Percentiles rank a stretch among this genome's conserved stretches.
Conservation (phyloP, 371 early-diverging fungal species). For the Sporodiniella umbellata region DNA sequence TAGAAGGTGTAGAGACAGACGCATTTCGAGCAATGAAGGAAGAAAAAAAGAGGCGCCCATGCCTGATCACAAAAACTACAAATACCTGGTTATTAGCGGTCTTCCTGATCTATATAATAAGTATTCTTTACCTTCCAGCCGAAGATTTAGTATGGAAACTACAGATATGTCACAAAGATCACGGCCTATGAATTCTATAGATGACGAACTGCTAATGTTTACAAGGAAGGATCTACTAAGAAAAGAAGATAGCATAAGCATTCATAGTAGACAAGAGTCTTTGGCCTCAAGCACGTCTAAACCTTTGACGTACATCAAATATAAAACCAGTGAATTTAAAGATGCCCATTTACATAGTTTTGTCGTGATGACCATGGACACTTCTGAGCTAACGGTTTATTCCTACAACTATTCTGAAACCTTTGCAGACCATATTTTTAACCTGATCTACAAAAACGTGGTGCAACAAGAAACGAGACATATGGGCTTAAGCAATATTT, state of each 20-base stretch:
- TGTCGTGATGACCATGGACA: slow-evolving; percentile 53
- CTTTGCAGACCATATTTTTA: slow-evolving; percentile 55
- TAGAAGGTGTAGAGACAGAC: background rate
- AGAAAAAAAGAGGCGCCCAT: slow-evolving; percentile 5
- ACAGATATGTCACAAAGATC: slow-evolving; percentile 25
- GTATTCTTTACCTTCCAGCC: slow-evolving; percentile 20
- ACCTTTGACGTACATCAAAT: slow-evolving; percentile 27
- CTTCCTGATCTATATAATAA: slow-evolving; percentile 46
- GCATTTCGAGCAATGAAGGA: background rate
- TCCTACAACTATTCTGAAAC: slow-evolving; percentile 69
- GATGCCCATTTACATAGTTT: slow-evolving; percentile 48
- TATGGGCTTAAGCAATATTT: slow-evolving; percentile 50
- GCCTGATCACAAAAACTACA: slow-evolving; percentile 17
- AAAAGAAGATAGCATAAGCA: slow-evolving; percentile 21
- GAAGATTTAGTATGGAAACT: slow-evolving; percentile 43
- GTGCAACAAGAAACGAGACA: slow-evolving; percentile 45
- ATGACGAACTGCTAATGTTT: slow-evolving; percentile 1
- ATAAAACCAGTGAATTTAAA: slow-evolving; percentile 11
- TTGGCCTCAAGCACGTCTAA: slow-evolving; percentile 30
- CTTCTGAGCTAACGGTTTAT: slow-evolving; percentile 47
- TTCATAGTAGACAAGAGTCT: slow-evolving; percentile 39
- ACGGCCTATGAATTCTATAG: slow-evolving; percentile 6
- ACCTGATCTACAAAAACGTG: slow-evolving; percentile 22
- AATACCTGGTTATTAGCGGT: slow-evolving; percentile 53
- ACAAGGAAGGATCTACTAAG: slow-evolving; percentile 7